phyloP scores from a whole-genome alignment of 1,139 yeast species.

The Taphrina confusa region DNA sequence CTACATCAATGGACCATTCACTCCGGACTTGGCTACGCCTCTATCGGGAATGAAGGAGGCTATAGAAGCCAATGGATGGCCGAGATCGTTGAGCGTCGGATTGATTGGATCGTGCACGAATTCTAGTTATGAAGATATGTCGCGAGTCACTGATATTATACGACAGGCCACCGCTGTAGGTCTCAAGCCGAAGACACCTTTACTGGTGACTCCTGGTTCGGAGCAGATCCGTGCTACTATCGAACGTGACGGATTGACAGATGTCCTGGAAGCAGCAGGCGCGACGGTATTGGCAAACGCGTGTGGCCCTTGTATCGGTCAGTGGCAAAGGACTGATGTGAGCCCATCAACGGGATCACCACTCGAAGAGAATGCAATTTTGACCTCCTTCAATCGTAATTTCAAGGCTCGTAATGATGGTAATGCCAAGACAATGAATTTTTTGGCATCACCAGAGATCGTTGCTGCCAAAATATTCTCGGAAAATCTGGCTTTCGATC shows the following conservation, averaged over 20 bases:
- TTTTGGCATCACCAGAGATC: constrained; percentile 92
- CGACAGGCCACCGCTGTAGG: constrained; percentile 83
- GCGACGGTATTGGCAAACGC: constrained; percentile 94
- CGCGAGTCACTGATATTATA: constrained; percentile 85
- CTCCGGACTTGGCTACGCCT: constrained; percentile 91
- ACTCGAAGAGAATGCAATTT: constrained; percentile 67
- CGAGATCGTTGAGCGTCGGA: constrained; percentile 77
- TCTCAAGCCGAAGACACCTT: constrained; percentile 86
- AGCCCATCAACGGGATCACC: constrained; percentile 46
- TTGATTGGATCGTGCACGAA: constrained; percentile 97
- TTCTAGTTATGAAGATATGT: constrained; percentile 96
- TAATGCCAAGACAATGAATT: constrained; percentile 93
- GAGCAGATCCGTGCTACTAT: constrained; percentile 97
- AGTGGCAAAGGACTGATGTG: constrained; percentile 89
- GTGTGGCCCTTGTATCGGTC: constrained; percentile 99
- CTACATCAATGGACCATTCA: constrained; percentile 89
- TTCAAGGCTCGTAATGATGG: constrained; percentile 98
- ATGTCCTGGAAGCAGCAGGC: constrained; percentile 78
- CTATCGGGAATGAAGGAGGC: constrained; percentile 68
- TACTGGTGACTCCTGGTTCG: constrained; percentile 96
- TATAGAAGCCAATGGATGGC: constrained; percentile 74
- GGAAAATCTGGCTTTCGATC: constrained; percentile 86
- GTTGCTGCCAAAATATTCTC: constrained; percentile 96
- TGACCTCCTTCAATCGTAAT: constrained; percentile 94
- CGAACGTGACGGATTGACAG: constrained; percentile 86